Percentiles rank a stretch among this genome's conserved stretches.
phyloP scores from a whole-genome alignment of 2,329 filamentous ascomycete species.

The Phoma sp. region DNA sequence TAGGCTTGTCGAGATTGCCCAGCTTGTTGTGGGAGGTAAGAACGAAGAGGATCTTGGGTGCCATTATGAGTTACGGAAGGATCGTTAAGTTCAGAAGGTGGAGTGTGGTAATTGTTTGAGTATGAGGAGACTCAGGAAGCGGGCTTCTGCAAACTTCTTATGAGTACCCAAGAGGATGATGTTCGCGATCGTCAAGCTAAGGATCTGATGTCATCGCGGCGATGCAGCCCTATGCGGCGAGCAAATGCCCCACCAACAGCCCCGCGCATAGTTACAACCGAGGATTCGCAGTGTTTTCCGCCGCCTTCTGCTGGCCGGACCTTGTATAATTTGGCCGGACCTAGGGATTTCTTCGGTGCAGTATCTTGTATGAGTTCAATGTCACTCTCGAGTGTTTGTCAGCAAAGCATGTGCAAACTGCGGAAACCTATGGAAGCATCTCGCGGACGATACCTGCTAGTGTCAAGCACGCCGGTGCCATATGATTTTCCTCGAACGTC shows the following conservation, averaged over 20 bases:
- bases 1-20: constrained; percentile 55
- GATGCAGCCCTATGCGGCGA: constrained; percentile 5
- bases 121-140: not conserved
- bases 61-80: not conserved
- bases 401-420: not conserved
- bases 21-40: constrained; percentile 66
- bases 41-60: constrained; percentile 70
- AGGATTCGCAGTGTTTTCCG: not conserved
- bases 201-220: constrained; percentile 9
- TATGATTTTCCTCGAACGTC: too few species aligned
- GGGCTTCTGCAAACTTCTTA: not conserved
- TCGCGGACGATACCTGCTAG: too few species aligned
- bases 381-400: not conserved
- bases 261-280: not conserved
- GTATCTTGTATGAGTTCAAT: not conserved
- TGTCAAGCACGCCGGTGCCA: too few species aligned
- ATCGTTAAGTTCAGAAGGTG: not conserved
- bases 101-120: not conserved
- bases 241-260: not conserved
- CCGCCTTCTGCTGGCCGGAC: not conserved
- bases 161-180: constrained; percentile 2
- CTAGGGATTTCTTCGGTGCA: constrained; percentile 4
- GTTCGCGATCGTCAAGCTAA: not conserved
- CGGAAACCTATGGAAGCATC: too few species aligned
- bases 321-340: not conserved